Percentiles rank a stretch among this genome's conserved stretches.
Evolutionary conservation across 257 asterid genomes (phyloP).

Genomic region (Ilex asprella): DNA sequence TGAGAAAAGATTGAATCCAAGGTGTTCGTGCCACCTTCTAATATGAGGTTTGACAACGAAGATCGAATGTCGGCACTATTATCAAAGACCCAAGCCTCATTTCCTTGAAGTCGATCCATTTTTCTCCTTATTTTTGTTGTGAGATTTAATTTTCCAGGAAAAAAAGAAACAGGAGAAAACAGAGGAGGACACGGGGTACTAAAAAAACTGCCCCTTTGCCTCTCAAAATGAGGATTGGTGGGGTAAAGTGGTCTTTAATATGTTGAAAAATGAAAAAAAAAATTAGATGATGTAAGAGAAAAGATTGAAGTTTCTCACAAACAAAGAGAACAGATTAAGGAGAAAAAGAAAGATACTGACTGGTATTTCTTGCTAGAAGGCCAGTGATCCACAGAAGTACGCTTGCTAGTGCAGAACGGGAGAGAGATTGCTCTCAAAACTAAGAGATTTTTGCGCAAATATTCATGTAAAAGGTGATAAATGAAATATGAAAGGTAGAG

Average conservation of each 20-base stretch:
- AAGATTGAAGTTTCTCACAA: too few relatives aligned
- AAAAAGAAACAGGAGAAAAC: constrained; percentile 9
- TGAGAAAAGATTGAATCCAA: constrained; percentile 72
- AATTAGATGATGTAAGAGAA: background rate
- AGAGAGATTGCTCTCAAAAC: background rate
- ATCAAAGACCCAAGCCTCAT: constrained; percentile 13
- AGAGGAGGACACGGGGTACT: constrained; percentile 24
- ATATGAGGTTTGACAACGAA: constrained; percentile 55
- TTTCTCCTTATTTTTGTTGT: constrained; percentile 4
- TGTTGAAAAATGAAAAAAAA: background rate
- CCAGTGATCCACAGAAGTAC: background rate
- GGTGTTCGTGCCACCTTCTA: constrained; percentile 57
- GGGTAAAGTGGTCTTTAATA: background rate
- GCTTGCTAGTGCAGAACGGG: background rate
- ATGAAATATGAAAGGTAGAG: constrained; percentile 6
- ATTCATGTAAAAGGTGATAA: background rate
- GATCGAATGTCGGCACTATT: constrained; percentile 34
- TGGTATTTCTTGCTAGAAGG: background rate
- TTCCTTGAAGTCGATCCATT: constrained; percentile 39
- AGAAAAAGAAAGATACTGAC: too few relatives aligned
- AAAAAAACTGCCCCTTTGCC: constrained; percentile 24
- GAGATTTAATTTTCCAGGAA: background rate
- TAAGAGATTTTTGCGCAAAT: background rate
- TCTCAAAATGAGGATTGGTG: constrained; percentile 3
- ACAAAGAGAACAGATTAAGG: too few relatives aligned